A percentile compares a stretch with the other conserved stretches of the same genome.
phyloP scores from a whole-genome alignment of 192 early-diverging fungal genomes.

The Mortierella antarctica region DNA sequence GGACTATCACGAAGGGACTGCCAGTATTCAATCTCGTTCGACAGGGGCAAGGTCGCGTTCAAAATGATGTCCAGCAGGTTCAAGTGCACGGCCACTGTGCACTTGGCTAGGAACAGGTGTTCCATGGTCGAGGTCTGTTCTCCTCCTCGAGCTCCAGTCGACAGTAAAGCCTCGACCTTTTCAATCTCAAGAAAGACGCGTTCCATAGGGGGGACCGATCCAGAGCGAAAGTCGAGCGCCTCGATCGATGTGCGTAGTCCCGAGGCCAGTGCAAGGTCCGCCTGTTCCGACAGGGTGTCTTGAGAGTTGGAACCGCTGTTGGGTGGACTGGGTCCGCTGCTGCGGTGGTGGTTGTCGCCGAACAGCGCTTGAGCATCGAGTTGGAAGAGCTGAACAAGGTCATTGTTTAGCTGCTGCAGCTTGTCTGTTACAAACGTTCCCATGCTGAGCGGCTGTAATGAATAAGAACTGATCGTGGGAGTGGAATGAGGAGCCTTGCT shows the following conservation, averaged over 20 bases:
- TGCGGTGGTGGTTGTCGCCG: neutral
- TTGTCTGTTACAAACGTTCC: constrained; percentile 50
- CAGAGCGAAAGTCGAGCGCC: constrained; percentile 27
- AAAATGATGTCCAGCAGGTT: constrained; percentile 66
- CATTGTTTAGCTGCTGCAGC: constrained; percentile 38
- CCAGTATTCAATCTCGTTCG: constrained; percentile 76
- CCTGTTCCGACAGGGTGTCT: neutral
- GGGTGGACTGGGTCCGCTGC: neutral
- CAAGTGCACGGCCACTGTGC: constrained; percentile 66
- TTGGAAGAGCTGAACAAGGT: constrained; percentile 48
- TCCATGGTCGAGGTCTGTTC: constrained; percentile 29
- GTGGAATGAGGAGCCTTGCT: neutral
- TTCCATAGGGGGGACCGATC: constrained; percentile 31
- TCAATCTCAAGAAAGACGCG: constrained; percentile 28
- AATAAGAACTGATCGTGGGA: neutral
- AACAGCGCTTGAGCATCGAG: constrained; percentile 31
- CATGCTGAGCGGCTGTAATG: constrained; percentile 10
- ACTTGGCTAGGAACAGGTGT: constrained; percentile 63
- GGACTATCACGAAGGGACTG: constrained; percentile 59
- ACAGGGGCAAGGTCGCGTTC: constrained; percentile 67
- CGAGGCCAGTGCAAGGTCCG: neutral
- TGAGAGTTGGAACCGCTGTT: neutral
- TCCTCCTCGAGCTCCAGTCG: neutral
- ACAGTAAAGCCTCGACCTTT: constrained; percentile 13
- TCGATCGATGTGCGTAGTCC: constrained; percentile 20